These are phyloP conservation scores for Yamadazyma olivae DNA, from an alignment of 805 yeast genomes.

Conservation along the genomic window DNA sequence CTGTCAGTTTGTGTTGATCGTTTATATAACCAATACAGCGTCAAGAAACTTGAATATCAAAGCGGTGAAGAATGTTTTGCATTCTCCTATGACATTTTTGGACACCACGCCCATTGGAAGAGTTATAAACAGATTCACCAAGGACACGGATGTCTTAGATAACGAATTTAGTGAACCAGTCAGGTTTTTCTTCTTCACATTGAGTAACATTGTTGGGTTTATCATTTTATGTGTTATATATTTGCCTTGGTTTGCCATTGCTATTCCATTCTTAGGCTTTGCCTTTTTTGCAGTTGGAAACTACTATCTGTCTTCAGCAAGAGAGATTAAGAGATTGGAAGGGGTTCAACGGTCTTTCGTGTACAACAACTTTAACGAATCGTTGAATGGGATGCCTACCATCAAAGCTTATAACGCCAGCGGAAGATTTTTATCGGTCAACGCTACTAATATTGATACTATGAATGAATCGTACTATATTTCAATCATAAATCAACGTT, in stretches of 20 bases:
- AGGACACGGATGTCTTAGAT: conserved; percentile 81
- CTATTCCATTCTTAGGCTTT: conserved; percentile 28
- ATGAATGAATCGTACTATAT: conserved; percentile 38
- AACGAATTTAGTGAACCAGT: conserved; percentile 72
- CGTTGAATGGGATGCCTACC: conserved; percentile 33
- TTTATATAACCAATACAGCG: conserved; percentile 49
- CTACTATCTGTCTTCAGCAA: conserved; percentile 35
- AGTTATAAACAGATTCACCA: conserved; percentile 79
- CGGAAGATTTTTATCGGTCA: conserved; percentile 22
- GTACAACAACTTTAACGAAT: conserved; percentile 37
- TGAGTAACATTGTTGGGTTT: conserved; percentile 59
- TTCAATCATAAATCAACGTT: conserved; percentile 35
- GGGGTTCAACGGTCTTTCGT: conserved; percentile 38
- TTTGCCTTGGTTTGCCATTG: conserved; percentile 40
- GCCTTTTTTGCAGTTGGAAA: conserved; percentile 26
- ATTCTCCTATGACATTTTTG: conserved; percentile 77
- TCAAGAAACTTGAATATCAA: conserved; percentile 55
- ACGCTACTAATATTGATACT: conserved; percentile 22
- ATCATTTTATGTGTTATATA: conserved; percentile 34
- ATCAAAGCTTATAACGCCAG: conserved; percentile 31
- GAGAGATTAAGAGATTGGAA: conserved; percentile 39
- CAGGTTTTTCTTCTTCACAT: conserved; percentile 55
- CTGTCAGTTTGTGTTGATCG: conserved; percentile 41
- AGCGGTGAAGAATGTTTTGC: conserved; percentile 59
- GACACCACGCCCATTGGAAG: conserved; percentile 89